Conservation (phyloP, 2,329 filamentous ascomycete genomes). For the Zymoseptoria crescenta region DNA sequence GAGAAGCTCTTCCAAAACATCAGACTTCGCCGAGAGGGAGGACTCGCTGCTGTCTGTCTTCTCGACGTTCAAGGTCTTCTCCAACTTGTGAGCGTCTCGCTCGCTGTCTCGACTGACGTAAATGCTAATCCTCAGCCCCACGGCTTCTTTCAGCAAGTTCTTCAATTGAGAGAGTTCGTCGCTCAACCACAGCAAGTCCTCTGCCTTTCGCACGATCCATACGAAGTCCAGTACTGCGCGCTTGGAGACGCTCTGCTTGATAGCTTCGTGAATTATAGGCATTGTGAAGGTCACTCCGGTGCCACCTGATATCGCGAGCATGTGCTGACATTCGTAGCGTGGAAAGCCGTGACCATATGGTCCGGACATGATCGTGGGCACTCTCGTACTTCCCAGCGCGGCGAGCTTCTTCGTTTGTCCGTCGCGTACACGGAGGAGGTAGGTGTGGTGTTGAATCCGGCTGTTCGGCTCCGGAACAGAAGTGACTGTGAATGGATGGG, state of each 20-base stretch:
- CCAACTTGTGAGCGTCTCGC: background rate
- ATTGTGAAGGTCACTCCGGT: slow-evolving; percentile 53
- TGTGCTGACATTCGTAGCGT: slow-evolving; percentile 15
- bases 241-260: slow-evolving; percentile 22
- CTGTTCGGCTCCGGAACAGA: slow-evolving; percentile 38
- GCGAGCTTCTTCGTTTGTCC: slow-evolving; percentile 55
- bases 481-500: slow-evolving; percentile 62
- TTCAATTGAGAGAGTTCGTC: slow-evolving; percentile 47
- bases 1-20: slow-evolving; percentile 11
- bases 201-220: slow-evolving; percentile 53
- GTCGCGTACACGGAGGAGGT: slow-evolving; percentile 30
- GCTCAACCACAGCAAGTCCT: slow-evolving; percentile 52
- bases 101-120: slow-evolving; percentile 50
- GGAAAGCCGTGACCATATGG: slow-evolving; percentile 46
- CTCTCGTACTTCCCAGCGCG: slow-evolving; percentile 36
- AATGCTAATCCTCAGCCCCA: slow-evolving; percentile 45
- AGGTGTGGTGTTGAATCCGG: slow-evolving; percentile 27
- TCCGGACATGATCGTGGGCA: slow-evolving; percentile 54
- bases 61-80: background rate
- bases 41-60: background rate
- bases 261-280: slow-evolving; percentile 33
- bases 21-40: background rate
- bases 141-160: slow-evolving; percentile 31
- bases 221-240: slow-evolving; percentile 47
- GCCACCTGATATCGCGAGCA: slow-evolving; percentile 42